Base-by-base conservation (phyloP, 306 rosid genomes). In the Castanea mollissima region DNA sequence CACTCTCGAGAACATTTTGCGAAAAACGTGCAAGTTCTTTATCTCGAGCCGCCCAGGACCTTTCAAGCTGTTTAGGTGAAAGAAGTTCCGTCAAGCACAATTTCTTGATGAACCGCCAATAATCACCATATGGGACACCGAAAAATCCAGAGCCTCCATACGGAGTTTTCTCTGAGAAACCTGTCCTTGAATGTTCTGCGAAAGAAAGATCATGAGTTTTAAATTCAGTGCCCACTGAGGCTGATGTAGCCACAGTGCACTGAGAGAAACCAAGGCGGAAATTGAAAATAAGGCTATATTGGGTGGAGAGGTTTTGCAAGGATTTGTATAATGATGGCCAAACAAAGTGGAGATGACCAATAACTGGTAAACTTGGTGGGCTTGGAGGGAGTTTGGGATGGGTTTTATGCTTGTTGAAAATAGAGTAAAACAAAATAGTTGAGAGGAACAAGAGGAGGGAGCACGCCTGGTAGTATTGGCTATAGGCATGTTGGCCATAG, bases 41-140 rank as follows among this genome's bases (percentile, higher is more conserved):
- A 31, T 58, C 64, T 57, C 13, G 14, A 7, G 19, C 9, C 1
- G 3, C 25, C 60, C 12, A 3, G 5, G 60, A 55, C 9, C 20
- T 6, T 55, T 19, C 25, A 55, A 19, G 11, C 60, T 89, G 70
- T 62, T 35, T 38, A 16, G 51, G 75, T 0, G 83, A 68, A 4
- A 89, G 77, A 38, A 86, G 76, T 7, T 86, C 86, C 0, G 78
- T 78, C 74, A 89, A 60, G 79, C 89, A 83, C 1, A 88, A 73
- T 63, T 79, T 83, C 80, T 84, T 86, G 86, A 86, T 86, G 86
- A 83, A 86, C 27, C 84, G 74, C 91, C 89, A 88, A 69, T 83
- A 88, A 38, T 83, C 80, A 0, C 88, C 86, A 4, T 88, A 88
- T 2, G 85, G 80, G 14, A 88, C 88, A 1, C 84, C 85, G 32